These are phyloP conservation scores for Cephaloascus fragrans DNA, from an alignment of 805 yeast genomes.

Conservation along the genomic window DNA sequence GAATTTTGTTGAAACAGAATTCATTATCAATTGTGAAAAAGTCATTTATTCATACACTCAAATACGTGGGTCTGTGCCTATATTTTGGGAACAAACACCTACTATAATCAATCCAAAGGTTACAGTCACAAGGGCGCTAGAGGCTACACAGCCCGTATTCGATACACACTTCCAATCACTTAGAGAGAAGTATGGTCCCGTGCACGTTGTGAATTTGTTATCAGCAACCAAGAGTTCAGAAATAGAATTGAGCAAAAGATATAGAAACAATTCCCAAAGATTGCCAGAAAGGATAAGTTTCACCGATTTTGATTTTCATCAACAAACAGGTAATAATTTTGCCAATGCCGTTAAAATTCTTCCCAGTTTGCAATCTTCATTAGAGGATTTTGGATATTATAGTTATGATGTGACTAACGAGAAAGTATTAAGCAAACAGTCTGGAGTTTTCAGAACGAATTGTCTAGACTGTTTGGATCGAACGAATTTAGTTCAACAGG, in stretches of 20 bases:
- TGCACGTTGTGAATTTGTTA: conserved; percentile 80
- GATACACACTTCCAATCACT: conserved; percentile 69
- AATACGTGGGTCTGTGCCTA: conserved; percentile 92
- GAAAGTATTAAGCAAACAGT: conserved; percentile 62
- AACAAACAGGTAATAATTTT: conserved; percentile 84
- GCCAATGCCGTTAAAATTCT: conserved; percentile 68
- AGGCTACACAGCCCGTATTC: conserved; percentile 88
- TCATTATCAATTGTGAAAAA: conserved; percentile 48
- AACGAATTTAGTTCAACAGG: conserved; percentile 84
- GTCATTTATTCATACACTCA: conserved; percentile 70
- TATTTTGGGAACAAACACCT: conserved; percentile 97
- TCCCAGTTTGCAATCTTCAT: conserved; percentile 52
- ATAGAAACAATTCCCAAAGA: conserved; percentile 44
- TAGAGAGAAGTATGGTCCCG: conserved; percentile 70
- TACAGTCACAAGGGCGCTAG: conserved; percentile 76
- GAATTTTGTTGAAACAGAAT: conserved; percentile 90
- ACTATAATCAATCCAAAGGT: conserved; percentile 88
- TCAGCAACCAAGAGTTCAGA: conserved; percentile 79
- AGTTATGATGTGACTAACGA: conserved; percentile 50
- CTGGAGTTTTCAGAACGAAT: conserved; percentile 87
- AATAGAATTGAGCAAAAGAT: conserved; percentile 58
- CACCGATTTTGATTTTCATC: conserved; percentile 90
- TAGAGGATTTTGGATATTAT: conserved; percentile 77
- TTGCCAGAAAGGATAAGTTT: conserved; percentile 30
- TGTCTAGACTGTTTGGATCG: conserved; percentile 94